Conservation (phyloP, 2,329 filamentous ascomycete species). For the Lachnellula subtilissima region DNA sequence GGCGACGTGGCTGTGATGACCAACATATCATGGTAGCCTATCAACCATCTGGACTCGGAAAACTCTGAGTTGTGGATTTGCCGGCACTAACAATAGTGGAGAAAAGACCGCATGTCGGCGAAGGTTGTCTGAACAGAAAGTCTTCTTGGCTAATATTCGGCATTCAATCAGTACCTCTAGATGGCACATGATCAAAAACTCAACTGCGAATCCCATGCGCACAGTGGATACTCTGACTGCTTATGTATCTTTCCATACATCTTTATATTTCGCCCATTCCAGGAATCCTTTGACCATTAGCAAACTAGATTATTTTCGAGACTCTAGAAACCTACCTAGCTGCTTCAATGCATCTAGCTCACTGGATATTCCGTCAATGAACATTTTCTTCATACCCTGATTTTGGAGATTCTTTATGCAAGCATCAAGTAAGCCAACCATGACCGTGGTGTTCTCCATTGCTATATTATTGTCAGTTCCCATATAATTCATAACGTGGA, state of each 20-base stretch:
- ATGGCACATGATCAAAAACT: no score
- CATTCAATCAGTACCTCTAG: not conserved
- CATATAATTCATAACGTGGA: not conserved
- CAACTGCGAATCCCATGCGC: no score
- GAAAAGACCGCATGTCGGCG: not conserved
- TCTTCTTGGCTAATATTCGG: not conserved
- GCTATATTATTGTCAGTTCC: constrained; percentile 12
- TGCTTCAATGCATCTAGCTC: constrained; percentile 46
- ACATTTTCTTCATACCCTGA: constrained; percentile 49
- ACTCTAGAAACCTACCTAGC: constrained; percentile 41
- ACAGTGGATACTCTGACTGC: not conserved
- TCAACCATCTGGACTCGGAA: not conserved
- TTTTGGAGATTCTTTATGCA: constrained; percentile 45
- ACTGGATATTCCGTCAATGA: constrained; percentile 50
- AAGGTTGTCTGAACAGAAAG: not conserved
- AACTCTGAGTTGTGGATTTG: not conserved
- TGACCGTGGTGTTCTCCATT: constrained; percentile 39
- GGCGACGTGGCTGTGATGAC: not conserved
- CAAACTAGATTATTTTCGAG: not conserved
- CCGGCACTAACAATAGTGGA: not conserved
- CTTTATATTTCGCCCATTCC: constrained; percentile 54
- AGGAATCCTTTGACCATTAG: constrained; percentile 43
- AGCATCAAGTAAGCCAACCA: constrained; percentile 49
- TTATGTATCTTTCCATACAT: constrained; percentile 44
- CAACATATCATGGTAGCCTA: not conserved